These are phyloP conservation scores for Gossypium anomalum DNA, from an alignment of 345 rosid genomes.

Conservation along the genomic window DNA sequence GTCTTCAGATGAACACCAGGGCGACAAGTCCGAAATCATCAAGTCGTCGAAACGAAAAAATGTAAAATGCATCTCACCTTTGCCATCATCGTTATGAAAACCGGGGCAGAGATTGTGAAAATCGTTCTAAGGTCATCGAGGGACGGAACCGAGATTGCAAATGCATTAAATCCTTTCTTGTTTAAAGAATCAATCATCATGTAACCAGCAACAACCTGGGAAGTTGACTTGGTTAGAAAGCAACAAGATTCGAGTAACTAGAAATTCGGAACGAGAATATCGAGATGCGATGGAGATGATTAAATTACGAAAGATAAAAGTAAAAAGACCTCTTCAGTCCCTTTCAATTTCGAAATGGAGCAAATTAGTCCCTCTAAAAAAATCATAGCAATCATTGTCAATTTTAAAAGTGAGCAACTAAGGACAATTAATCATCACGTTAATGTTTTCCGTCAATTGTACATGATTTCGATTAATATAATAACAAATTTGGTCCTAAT, in stretches of 20 bases:
- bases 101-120: constrained; percentile 70
- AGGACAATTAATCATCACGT: no score
- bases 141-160: constrained; percentile 58
- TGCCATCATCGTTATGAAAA: constrained; percentile 62
- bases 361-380: no score
- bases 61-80: constrained; percentile 36
- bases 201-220: constrained; percentile 67
- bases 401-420: no score
- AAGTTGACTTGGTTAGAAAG: constrained; percentile 16
- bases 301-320: background rate
- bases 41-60: background rate
- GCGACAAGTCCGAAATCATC: background rate
- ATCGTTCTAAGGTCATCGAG: constrained; percentile 47
- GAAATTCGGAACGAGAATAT: background rate
- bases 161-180: constrained; percentile 65
- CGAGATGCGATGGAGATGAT: background rate
- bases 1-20: no score
- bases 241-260: background rate
- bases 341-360: no score
- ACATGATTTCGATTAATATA: no score
- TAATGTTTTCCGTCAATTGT: no score
- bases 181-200: constrained; percentile 79
- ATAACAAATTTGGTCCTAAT: no score
- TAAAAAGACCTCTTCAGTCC: no score
- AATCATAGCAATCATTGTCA: no score